Base-by-base conservation (phyloP, 306 rosid genomes). In the Hylodesmum podocarpum region DNA sequence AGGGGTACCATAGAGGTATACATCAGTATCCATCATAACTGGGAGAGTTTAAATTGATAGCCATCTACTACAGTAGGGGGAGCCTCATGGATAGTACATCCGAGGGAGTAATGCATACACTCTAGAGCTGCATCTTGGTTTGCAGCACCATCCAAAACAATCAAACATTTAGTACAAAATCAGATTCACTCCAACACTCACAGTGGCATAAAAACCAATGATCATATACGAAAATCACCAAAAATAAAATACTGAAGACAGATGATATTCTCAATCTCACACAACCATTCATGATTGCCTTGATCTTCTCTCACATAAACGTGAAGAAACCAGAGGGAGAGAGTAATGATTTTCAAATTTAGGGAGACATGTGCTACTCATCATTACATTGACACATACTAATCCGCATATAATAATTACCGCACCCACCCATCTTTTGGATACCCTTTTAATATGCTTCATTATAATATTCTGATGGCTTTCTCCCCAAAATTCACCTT, bases 401-500 rank as follows among this genome's bases (percentile, higher is more conserved):
- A 57, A 78, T n/a, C 77, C 19, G 22, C 55, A 39, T 19, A 68
- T 13, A 50, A 74, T 65, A 70, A 67, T 40, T 37, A 6, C 16
- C 28, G n/a, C 44, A 61, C 22, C 49, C 66, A 16, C 46, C 73
- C 31, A 46, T 53, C 40, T 46, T 41, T 62, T 24, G 21, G 21
- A 39, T n/a, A 27, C 67, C 50, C 70, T 68, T 66, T 50, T 50
- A 69, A 31, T 53, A 24, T 2, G 9, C 62, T 50, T 67, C 73
- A 22, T 21, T 53, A 69, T 75, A 25, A 73, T 50, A 73, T 55
- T 68, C 51, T 16, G 28, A 51, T 36, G 41, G 41, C 21, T 14
- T 51, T 77, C 78, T 24, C 79, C 53, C 10, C 46, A 16, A 51
- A 70, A n/a, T 18, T 54, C 64, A 70, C 77, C 77, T 49, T 73